Evolutionary conservation across 768 basidiomycete genomes (phyloP).

Genomic region (Phlebiopsis flavidoalba): DNA sequence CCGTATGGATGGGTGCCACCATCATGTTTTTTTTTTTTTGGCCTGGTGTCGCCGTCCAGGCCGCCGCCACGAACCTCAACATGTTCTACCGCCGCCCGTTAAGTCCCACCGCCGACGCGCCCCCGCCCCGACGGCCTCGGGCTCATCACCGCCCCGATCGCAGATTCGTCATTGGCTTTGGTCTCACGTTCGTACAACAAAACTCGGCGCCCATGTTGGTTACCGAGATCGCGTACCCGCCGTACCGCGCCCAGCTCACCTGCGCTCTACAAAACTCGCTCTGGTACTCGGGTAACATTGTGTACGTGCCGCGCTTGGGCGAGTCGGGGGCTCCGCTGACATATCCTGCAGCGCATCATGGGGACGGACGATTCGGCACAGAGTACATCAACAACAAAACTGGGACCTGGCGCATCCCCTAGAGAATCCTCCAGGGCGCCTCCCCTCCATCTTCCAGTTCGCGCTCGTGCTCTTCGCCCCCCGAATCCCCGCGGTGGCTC

Average conservation of each 20-base stretch:
- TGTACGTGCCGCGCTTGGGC: conserved; percentile 35
- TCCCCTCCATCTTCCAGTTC: conserved; percentile 67
- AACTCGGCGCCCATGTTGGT: conserved; percentile 81
- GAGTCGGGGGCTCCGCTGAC: background rate
- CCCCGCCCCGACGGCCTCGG: background rate
- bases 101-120: conserved; percentile 17
- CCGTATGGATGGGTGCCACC: conserved; percentile 64
- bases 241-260: conserved; percentile 75
- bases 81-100: conserved; percentile 84
- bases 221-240: conserved; percentile 81
- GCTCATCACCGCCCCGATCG: conserved; percentile 1
- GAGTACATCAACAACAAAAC: conserved; percentile 57
- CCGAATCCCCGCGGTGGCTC: conserved; percentile 85
- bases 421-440: conserved; percentile 62
- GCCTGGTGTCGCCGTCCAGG: conserved; percentile 61
- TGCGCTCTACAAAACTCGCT: conserved; percentile 79
- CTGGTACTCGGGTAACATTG: conserved; percentile 81
- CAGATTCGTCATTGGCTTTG: conserved; percentile 71
- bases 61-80: conserved; percentile 62
- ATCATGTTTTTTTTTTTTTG: too few species aligned
- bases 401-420: conserved; percentile 87
- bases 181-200: conserved; percentile 62
- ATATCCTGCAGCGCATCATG: conserved; percentile 49
- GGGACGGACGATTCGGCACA: conserved; percentile 80
- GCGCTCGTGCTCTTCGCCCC: conserved; percentile 60